Evolutionary conservation across 2,329 filamentous ascomycete genomes (phyloP), one percentile per base, ranked within the genome.

Genomic region (Tolypocladium endophyticum): DNA sequence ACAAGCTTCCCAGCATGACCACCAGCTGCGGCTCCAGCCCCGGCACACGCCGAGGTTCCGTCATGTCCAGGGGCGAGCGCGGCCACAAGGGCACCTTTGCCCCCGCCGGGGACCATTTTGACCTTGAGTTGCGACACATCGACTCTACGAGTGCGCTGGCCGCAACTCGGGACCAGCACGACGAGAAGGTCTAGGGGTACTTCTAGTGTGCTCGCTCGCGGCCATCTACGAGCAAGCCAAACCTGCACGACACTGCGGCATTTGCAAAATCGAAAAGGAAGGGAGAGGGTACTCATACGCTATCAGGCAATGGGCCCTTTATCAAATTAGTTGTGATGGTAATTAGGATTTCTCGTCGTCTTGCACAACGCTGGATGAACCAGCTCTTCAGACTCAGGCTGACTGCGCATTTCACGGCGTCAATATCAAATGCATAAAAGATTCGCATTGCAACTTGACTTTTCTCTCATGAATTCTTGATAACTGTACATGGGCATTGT

Each of bases 111-210:
- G 67, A 73, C 52, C 64, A 65, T 4, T 61, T 66, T 3, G 72
- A 72, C 20, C 41, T 73, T 1, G 75, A 76, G 63, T 63, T 76
- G 18, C 65, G 65, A 1, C 66, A 67, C 28, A 68, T 71, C 3
- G 66, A 69, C 55, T 64, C 69, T 23, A 64, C 66, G 5, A 57
- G 59, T 35, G 64, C 54, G 12, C 14, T 61, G 14, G 39, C 58
- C 3, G 58, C 61, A 30, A 64, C 74, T 28, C 68, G 63, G 28
- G 65, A 70, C 53, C 59, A 75, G 56, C 69, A 64, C 33, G 70
- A 72, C 54, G 70, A 74, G 58, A 64, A 68, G 39, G 59, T 70
- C 61, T 69, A 70, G 62, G 60, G 39, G n/a, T 59, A 65, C 58
- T 60, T 61, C 9, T 33, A 20, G 30, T 20, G 30, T n/a, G 30